phyloP scores from a whole-genome alignment of 805 yeast genomes.

The Metschnikowia santaceciliae region DNA sequence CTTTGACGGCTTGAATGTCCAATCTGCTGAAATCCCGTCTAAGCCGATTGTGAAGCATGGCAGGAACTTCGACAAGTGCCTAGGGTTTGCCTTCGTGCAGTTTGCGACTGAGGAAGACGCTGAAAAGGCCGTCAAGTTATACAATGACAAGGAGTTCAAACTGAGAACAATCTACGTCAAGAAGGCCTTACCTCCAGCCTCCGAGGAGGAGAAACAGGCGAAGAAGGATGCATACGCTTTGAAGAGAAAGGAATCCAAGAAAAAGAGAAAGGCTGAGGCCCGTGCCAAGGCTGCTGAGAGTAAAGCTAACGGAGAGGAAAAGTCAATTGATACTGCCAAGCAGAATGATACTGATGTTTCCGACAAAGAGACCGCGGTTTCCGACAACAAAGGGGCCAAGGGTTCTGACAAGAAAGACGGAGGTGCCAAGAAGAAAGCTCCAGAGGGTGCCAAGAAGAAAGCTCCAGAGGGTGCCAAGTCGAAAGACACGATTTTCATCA shows the following conservation, averaged over 20 bases:
- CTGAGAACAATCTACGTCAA: slow-evolving; percentile 48
- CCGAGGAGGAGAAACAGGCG: slow-evolving; percentile 41
- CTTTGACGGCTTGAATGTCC: slow-evolving; percentile 45
- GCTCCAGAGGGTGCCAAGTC: slow-evolving; percentile 52
- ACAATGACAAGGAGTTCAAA: slow-evolving; percentile 41
- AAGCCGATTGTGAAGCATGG: slow-evolving; percentile 35
- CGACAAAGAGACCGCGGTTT: not conserved
- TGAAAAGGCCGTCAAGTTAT: slow-evolving; percentile 40
- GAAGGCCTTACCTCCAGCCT: slow-evolving; percentile 50
- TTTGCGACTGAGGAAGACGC: slow-evolving; percentile 44
- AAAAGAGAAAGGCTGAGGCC: slow-evolving; percentile 14
- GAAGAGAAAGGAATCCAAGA: slow-evolving; percentile 18
- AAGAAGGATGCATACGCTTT: slow-evolving; percentile 33
- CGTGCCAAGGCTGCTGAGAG: slow-evolving; percentile 9
- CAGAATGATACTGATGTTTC: not conserved
- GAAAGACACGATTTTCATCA: slow-evolving; percentile 55
- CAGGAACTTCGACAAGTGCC: slow-evolving; percentile 39
- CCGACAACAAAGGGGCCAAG: slow-evolving; percentile 2
- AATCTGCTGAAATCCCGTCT: slow-evolving; percentile 49
- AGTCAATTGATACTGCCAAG: not conserved
- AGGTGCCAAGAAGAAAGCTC: slow-evolving; percentile 14
- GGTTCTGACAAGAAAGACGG: not conserved
- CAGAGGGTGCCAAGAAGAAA: slow-evolving; percentile 44
- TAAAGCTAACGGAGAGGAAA: slow-evolving; percentile 3
- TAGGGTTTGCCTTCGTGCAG: slow-evolving; percentile 60